These are phyloP conservation scores for Eucalyptus pauciflora DNA, from an alignment of 345 rosid genomes.

Conservation along the genomic window DNA sequence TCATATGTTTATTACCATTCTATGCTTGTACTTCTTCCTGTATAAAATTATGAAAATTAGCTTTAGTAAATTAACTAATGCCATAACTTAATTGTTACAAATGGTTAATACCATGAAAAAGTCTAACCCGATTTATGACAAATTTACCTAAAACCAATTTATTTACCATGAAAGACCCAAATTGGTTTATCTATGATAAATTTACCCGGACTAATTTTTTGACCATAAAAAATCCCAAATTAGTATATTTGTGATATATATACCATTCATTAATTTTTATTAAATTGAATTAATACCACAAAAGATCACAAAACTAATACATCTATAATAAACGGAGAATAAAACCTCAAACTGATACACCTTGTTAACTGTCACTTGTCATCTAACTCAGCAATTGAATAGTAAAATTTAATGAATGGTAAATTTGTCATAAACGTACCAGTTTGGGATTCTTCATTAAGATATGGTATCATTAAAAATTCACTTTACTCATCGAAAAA, in stretches of 20 bases:
- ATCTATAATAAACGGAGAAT: rapidly evolving
- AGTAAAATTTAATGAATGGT: rapidly evolving
- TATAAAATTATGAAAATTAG: too few species aligned
- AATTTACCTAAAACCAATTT: too few species aligned
- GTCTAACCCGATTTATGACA: rapidly evolving
- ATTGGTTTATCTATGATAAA: too few species aligned
- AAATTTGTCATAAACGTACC: rapidly evolving
- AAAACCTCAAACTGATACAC: rapidly evolving
- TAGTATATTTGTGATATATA: too few species aligned
- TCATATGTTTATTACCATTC: too few species aligned
- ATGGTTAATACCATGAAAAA: not conserved
- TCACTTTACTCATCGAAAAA: not conserved
- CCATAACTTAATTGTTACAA: not conserved
- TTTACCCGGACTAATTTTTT: rapidly evolving
- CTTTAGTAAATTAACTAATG: too few species aligned
- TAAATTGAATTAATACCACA: rapidly evolving
- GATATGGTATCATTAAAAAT: not conserved
- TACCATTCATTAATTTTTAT: too few species aligned
- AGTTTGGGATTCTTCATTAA: rapidly evolving
- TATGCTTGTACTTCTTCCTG: too few species aligned
- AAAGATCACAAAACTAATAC: rapidly evolving
- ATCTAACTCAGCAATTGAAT: too few species aligned
- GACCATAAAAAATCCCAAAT: rapidly evolving
- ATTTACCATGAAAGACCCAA: rapidly evolving
- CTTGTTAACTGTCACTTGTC: rapidly evolving